These are phyloP conservation scores for Mariannaea sp. DNA, from an alignment of 2,329 filamentous ascomycete genomes.

Conservation along the genomic window DNA sequence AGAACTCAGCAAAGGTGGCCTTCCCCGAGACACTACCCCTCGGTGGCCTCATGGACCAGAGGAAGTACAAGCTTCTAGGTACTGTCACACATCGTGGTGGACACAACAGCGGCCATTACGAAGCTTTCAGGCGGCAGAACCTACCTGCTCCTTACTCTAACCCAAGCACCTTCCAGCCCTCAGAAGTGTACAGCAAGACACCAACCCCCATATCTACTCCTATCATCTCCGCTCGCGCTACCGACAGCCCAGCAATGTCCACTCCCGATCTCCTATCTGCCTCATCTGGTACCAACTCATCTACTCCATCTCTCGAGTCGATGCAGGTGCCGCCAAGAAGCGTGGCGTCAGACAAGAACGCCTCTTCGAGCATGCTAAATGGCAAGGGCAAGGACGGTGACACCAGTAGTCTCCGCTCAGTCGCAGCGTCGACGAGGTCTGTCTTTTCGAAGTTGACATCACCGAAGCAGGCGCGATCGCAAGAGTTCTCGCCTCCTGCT, in stretches of 20 bases:
- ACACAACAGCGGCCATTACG: conserved; percentile 96
- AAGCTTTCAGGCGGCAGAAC: conserved; percentile 89
- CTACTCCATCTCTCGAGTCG: conserved; percentile 47
- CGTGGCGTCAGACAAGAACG: conserved; percentile 37
- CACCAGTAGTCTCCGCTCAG: conserved; percentile 58
- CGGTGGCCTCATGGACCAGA: conserved; percentile 77
- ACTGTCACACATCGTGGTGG: conserved; percentile 94
- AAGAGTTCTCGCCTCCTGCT: conserved; percentile 31
- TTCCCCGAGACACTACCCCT: conserved; percentile 88
- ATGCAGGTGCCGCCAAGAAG: conserved; percentile 39
- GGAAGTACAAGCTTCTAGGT: conserved; percentile 81
- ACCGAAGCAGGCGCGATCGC: conserved; percentile 38
- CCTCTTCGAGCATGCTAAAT: conserved; percentile 33
- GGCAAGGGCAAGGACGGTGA: conserved; percentile 52
- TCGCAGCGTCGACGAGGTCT: conserved; percentile 61
- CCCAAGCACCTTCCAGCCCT: conserved; percentile 75
- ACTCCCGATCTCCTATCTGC: conserved; percentile 54
- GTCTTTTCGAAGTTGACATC: conserved; percentile 56
- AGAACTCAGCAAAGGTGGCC: conserved; percentile 91
- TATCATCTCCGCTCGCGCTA: conserved; percentile 44
- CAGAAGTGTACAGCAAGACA: conserved; percentile 72
- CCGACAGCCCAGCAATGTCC: conserved; percentile 51
- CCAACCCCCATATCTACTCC: conserved; percentile 59
- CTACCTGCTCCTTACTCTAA: conserved; percentile 81
- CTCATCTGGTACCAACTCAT: conserved; percentile 41